Evolutionary conservation across 1,284 basidiomycete species (phyloP), one percentile per base, ranked within the genome.

Genomic region (Gomphus sp.): DNA sequence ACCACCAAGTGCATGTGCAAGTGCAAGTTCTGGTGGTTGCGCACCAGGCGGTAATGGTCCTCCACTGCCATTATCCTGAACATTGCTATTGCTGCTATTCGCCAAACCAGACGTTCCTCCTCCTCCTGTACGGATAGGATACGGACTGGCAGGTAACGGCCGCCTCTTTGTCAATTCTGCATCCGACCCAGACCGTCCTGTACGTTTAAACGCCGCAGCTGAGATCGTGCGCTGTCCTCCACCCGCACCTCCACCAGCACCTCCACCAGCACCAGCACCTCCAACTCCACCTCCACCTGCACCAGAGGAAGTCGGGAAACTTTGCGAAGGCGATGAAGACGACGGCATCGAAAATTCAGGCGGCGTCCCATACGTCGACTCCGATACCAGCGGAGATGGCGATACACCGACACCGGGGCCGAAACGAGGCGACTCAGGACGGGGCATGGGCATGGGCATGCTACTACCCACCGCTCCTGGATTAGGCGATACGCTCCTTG

Each of bases 121-220:
- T 22, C 22, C 22, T 22, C 22, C 44, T n/a, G 49, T 52, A 28
- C 49, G 57, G 10, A 44, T 9, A 47, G 57, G 57, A 14, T 47
- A 36, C 12, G 53, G 53, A 28, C 53, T 55, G 9, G 57, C 25
- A 7, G 71, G 79, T 55, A 75, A 62, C 25, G 69, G 60, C n/a
- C 76, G 73, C 65, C 80, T 83, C 67, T 75, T 78, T 34, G 54
- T 56, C 43, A 66, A n/a, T 72, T 70, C 58, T 81, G 63, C 33
- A 81, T 80, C 80, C 14, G 70, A 72, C 14, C 63, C 25, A 10
- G 61, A n/a, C 22, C 47, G 52, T 53, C 34, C 50, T 8, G 74
- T 79, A n/a, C 85, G 74, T 66, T 80, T 80, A 71, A 90, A 90
- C 25, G 87, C 87, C 7, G 86, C 84, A 0, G 87, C 87, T 1